Evolutionary conservation across 495 filamentous ascomycete species (phyloP), one percentile per base, ranked within the genome.

Genomic region (Hyaloscypha bicolor): DNA sequence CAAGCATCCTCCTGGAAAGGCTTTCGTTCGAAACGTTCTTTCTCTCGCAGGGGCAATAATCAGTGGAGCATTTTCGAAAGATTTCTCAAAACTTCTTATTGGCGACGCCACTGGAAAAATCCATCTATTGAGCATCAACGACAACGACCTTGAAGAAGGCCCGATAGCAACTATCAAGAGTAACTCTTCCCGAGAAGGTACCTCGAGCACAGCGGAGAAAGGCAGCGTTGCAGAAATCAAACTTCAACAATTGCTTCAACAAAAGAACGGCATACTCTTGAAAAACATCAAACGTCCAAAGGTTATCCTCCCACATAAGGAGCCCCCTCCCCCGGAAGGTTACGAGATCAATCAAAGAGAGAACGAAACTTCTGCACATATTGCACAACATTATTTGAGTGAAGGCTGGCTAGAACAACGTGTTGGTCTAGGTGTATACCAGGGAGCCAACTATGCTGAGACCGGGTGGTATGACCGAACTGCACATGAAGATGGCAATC

Each of bases 41-140:
- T 76, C 79, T 63, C 73, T 80, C 8, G 73, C 81, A 1, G 82
- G 80, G 0, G 84, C 85, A 0, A 79, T 91, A 53, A 86, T 87
- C 52, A 83, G 77, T 56, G 93, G 91, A 11, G 83, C 88, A 3
- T 94, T 94, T 65, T 92, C 88, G 0, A 83, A 87, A 0, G 92
- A 96, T 73, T 85, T 82, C 51, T 83, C 86, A 0, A 87, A 87
- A 59, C 79, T 97, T 1, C 77, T 95, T 0, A 78, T 97, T 39
- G 93, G 93, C 30, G 92, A 93, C 75, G 87, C 87, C 12, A 88
- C 85, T 35, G 93, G 92, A 30, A 86, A 87, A 0, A 79, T 97
- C 9, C 90, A 90, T 65, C 72, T 95, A 0, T 76, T 96, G 0
- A 86, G 85, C 0, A 30, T 80, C n/a, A 74, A 83, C 57, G 67